Evolutionary conservation across 2,329 filamentous ascomycete species (phyloP).

Genomic region (Tympanopsis confertula): DNA sequence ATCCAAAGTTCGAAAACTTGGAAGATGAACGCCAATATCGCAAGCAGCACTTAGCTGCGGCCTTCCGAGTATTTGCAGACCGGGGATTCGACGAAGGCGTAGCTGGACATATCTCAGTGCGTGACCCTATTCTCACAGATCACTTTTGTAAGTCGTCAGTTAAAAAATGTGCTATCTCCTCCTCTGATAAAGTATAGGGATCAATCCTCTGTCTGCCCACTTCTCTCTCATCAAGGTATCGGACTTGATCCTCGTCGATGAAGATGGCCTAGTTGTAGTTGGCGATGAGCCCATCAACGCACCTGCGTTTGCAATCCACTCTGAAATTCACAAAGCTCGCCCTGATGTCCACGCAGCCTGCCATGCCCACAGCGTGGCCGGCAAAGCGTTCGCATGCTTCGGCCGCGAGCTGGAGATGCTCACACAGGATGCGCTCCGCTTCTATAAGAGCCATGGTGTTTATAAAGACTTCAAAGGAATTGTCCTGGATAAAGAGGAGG

Average conservation of each 20-base stretch:
- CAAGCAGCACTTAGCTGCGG: slow-evolving; percentile 39
- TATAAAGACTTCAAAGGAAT: not conserved
- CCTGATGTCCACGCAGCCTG: slow-evolving; percentile 46
- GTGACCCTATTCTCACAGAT: slow-evolving; percentile 11
- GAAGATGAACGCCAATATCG: slow-evolving; percentile 36
- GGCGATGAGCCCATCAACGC: slow-evolving; percentile 25
- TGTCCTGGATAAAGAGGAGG: not conserved
- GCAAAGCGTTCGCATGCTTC: slow-evolving; percentile 49
- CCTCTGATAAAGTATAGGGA: slow-evolving; percentile 36
- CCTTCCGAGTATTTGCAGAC: slow-evolving; percentile 46
- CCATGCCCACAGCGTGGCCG: slow-evolving; percentile 45
- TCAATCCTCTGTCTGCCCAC: slow-evolving; percentile 53
- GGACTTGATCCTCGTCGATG: slow-evolving; percentile 56
- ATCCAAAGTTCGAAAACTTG: slow-evolving; percentile 1
- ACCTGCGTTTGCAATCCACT: slow-evolving; percentile 47
- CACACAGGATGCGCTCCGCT: slow-evolving; percentile 43
- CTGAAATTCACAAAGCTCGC: slow-evolving; percentile 43
- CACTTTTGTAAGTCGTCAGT: not conserved
- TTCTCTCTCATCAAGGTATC: slow-evolving; percentile 52
- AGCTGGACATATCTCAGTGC: slow-evolving; percentile 46
- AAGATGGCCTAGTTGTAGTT: slow-evolving; percentile 49
- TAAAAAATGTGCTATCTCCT: slow-evolving; percentile 3
- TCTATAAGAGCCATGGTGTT: slow-evolving; percentile 22
- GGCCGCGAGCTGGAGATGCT: slow-evolving; percentile 46
- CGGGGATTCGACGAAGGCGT: slow-evolving; percentile 42